These are phyloP conservation scores for Phytophthora uliginosa DNA, from an alignment of 352 stramenopile genomes.

Conservation along the genomic window DNA sequence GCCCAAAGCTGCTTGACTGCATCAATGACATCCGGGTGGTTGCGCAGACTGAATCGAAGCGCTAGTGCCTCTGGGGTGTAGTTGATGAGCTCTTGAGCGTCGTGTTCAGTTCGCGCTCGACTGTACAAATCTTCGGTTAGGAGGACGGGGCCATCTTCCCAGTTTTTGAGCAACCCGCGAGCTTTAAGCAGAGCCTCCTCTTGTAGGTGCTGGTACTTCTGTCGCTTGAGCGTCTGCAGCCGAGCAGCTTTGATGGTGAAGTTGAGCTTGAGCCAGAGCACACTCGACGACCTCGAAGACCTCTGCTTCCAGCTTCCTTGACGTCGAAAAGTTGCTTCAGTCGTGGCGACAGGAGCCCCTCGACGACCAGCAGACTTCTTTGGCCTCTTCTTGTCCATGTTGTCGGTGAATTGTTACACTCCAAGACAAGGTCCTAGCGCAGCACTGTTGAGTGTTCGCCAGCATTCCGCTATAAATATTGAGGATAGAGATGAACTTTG, in stretches of 20 bases:
- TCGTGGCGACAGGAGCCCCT: not conserved
- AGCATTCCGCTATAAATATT: conserved; percentile 35
- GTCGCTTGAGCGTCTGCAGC: conserved; percentile 67
- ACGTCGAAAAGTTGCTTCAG: conserved; percentile 18
- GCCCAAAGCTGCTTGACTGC: conserved; percentile 67
- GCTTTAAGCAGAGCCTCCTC: conserved; percentile 72
- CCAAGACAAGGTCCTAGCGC: not conserved
- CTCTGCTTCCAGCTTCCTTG: conserved; percentile 34
- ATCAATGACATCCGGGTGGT: conserved; percentile 54
- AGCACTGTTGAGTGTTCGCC: not conserved
- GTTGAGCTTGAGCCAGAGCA: conserved; percentile 82
- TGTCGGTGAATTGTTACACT: not conserved
- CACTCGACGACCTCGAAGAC: conserved; percentile 48
- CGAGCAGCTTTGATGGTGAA: conserved; percentile 76
- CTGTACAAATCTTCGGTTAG: conserved; percentile 73
- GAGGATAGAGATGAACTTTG: conserved; percentile 13
- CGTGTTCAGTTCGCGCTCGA: conserved; percentile 48
- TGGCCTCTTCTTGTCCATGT: conserved; percentile 21
- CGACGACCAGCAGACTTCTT: conserved; percentile 26
- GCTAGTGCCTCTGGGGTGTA: conserved; percentile 76
- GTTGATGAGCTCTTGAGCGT: conserved; percentile 70
- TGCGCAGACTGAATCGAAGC: conserved; percentile 74
- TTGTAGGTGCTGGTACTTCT: conserved; percentile 83
- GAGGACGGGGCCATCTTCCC: conserved; percentile 68
- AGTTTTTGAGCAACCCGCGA: conserved; percentile 70